Base-by-base conservation (phyloP, 2,329 filamentous ascomycete species). In the Colletotrichum plurivorum region DNA sequence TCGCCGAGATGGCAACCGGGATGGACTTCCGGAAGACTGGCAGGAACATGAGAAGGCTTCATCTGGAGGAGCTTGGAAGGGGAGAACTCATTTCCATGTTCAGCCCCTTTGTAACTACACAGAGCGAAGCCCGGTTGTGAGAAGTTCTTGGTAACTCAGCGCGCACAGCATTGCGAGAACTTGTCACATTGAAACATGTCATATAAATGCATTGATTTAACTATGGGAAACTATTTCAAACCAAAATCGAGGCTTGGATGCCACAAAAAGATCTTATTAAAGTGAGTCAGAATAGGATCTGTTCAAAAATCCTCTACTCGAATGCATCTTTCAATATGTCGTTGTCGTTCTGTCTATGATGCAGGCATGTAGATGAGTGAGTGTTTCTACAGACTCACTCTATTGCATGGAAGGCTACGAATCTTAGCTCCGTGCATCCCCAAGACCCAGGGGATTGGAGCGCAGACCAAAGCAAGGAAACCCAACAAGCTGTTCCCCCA, bases 401-500 rank as follows among this genome's bases (percentile, higher is more conserved):
- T 60, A 27, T 65, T 65, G 48, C 55, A 53, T 13, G 45, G 22
- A 31, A 60, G 20, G 36, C 10, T 48, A n/a, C 62, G 54, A 8
- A 65, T 65, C 48, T 25, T 65, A 1, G 54, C 67, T 25, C 73
- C 73, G 10, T 74, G 70, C 20, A 60, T 53, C 41, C 72, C 71
- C 39, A 74, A 63, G 1, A 72, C 13, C 46, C 71, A n/a, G n/a
- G 77, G 77, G 15, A 76, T 68, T 31, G 77, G 76, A 3, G 71
- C 82, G 51, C 88, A 72, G 0, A 75, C 83, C 5, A 87, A 67
- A 10, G 46, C n/a, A 16, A 87, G 79, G 67, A 86, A 84, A 39
- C 18, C 73, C 46, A 74, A 60, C 8, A 74, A n/a, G 10, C 63
- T 70, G 43, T 72, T 73, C 3, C 73, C 73, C 72, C 71, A 72